Evolutionary conservation across 768 basidiomycete genomes (phyloP).

Genomic region (Hygrophorus russula): DNA sequence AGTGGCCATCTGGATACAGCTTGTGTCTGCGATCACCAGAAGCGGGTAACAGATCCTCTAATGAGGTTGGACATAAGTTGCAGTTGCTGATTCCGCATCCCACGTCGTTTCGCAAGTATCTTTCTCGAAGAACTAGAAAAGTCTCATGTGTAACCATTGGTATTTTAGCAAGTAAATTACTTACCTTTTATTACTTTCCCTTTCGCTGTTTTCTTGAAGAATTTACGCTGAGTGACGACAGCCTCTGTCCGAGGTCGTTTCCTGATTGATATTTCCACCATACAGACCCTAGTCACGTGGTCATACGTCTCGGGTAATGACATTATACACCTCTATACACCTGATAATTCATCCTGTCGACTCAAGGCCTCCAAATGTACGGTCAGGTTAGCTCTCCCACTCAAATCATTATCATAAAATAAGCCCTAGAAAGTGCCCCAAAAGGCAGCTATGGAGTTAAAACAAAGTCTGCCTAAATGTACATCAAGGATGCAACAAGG

Average conservation of each 20-base stretch:
- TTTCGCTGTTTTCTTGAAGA: constrained; percentile 89
- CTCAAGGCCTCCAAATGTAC: too few relatives aligned
- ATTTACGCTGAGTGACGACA: constrained; percentile 75
- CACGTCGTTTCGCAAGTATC: constrained; percentile 89
- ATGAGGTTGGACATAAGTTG: constrained; percentile 37
- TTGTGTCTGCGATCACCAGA: constrained; percentile 49
- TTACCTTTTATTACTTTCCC: constrained; percentile 92
- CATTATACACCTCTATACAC: too few relatives aligned
- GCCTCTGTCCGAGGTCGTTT: constrained; percentile 66
- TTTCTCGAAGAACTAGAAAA: constrained; percentile 70
- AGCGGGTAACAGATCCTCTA: constrained; percentile 40
- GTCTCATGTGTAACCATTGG: not conserved
- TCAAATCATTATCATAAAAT: too few relatives aligned
- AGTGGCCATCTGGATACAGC: constrained; percentile 57
- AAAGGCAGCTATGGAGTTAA: too few relatives aligned
- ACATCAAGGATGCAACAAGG: too few relatives aligned
- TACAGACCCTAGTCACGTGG: too few relatives aligned
- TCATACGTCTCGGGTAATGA: too few relatives aligned
- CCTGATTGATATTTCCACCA: constrained; percentile 57
- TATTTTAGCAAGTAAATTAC: constrained; percentile 7
- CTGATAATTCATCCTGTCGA: too few relatives aligned
- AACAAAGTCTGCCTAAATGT: too few relatives aligned
- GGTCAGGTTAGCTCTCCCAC: too few relatives aligned
- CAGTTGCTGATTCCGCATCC: constrained; percentile 76
- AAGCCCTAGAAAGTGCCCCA: too few relatives aligned